Conservation (phyloP, 2,329 filamentous ascomycete genomes). For the Fusarium sp. region DNA sequence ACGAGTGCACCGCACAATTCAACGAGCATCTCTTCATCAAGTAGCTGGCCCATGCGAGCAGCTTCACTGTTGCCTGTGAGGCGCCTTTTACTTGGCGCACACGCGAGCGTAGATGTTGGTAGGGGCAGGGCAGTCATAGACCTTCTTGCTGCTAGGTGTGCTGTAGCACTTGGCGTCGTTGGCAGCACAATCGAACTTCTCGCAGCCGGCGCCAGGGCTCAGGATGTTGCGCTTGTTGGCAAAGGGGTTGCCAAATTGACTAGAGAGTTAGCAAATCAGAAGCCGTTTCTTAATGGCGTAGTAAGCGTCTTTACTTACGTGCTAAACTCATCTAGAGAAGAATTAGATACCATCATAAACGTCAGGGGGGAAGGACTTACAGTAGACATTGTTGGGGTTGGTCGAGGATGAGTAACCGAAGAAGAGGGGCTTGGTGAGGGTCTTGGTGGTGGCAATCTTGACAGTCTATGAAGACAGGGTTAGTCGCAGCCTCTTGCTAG, state of each 20-base stretch:
- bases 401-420: conserved; percentile 59
- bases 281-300: not conserved
- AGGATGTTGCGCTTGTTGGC: conserved; percentile 54
- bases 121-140: conserved; percentile 59
- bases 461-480: conserved; percentile 52
- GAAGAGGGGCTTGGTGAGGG: conserved; percentile 57
- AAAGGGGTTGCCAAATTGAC: conserved; percentile 60
- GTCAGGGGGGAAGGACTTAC: conserved; percentile 35
- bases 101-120: conserved; percentile 54
- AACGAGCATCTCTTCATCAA: no score
- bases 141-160: conserved; percentile 55
- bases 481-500: not conserved
- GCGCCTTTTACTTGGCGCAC: conserved; percentile 43
- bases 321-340: conserved; percentile 50
- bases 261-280: conserved; percentile 2
- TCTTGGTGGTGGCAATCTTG: conserved; percentile 58
- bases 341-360: no score
- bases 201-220: conserved; percentile 55
- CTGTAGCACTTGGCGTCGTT: conserved; percentile 59
- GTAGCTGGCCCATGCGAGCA: no score
- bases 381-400: conserved; percentile 58
- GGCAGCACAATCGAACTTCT: conserved; percentile 57
- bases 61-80: not conserved
- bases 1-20: no score
- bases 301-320: conserved; percentile 39